These are phyloP conservation scores for Dactylellina drechsleri DNA, from an alignment of 2,329 filamentous ascomycete species.

Conservation along the genomic window DNA sequence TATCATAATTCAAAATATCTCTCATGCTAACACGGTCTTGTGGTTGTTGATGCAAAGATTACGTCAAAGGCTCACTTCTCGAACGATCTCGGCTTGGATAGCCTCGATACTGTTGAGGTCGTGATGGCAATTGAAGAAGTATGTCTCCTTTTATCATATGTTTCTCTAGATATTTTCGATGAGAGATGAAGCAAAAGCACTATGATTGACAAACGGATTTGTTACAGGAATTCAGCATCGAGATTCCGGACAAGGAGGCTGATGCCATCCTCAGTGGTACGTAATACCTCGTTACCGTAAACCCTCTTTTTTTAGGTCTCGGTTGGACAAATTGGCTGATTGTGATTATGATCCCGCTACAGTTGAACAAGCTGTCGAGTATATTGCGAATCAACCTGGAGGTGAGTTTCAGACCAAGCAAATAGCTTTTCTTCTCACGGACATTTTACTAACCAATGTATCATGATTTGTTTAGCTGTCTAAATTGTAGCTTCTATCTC, in stretches of 20 bases:
- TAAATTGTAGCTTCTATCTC: constrained; percentile 49
- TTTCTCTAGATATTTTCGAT: background rate
- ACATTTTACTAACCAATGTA: constrained; percentile 53
- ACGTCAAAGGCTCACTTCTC: constrained; percentile 86
- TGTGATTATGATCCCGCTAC: constrained; percentile 35
- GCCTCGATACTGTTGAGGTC: constrained; percentile 97
- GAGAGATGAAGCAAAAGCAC: background rate
- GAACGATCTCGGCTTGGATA: constrained; percentile 96
- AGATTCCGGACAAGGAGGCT: constrained; percentile 97
- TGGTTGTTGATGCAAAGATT: constrained; percentile 70
- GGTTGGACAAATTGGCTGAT: constrained; percentile 9
- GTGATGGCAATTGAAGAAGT: constrained; percentile 99
- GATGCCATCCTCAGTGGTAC: constrained; percentile 92
- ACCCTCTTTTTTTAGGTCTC: constrained; percentile 25
- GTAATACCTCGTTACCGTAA: constrained; percentile 61
- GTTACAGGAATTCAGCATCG: constrained; percentile 80
- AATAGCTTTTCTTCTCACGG: background rate
- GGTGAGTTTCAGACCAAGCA: constrained; percentile 70
- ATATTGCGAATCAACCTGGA: constrained; percentile 92
- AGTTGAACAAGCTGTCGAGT: constrained; percentile 95
- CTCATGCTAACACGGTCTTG: background rate
- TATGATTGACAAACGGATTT: constrained; percentile 13
- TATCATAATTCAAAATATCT: background rate
- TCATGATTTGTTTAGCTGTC: constrained; percentile 59
- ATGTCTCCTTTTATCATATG: constrained; percentile 57